Conservation (phyloP, 441 rosid genomes). For the Geranium incanum region DNA sequence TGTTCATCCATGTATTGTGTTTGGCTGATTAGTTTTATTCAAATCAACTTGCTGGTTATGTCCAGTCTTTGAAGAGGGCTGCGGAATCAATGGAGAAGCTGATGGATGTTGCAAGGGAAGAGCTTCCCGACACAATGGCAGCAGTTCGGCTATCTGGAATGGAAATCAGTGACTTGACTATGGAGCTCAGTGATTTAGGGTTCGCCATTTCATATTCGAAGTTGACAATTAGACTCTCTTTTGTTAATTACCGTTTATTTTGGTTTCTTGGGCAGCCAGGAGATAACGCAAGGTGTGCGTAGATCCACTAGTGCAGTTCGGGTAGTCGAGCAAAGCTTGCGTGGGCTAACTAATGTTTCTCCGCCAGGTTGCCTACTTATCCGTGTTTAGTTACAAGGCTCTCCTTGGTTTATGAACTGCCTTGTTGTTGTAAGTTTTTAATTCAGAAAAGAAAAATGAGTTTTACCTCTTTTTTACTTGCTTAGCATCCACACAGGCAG, state of each 20-base stretch:
- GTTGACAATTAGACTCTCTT: background rate
- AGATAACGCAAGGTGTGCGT: constrained; percentile 72
- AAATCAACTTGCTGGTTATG: background rate
- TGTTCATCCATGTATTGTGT: constrained; percentile 3
- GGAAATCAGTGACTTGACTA: constrained; percentile 87
- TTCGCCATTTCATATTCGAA: constrained; percentile 21
- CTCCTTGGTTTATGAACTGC: background rate
- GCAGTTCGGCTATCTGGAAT: constrained; percentile 76
- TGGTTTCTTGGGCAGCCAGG: constrained; percentile 42
- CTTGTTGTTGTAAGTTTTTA: background rate
- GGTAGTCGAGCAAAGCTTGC: constrained; percentile 73
- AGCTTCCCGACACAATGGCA: constrained; percentile 89
- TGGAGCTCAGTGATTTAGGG: constrained; percentile 90
- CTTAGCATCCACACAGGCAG: constrained; percentile 69
- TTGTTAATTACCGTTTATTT: background rate
- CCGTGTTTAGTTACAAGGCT: background rate
- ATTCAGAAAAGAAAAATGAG: constrained; percentile 13
- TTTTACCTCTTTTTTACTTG: constrained; percentile 52
- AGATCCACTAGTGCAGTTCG: constrained; percentile 72
- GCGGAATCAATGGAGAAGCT: constrained; percentile 80
- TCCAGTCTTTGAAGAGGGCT: constrained; percentile 70
- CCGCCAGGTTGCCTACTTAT: constrained; percentile 43
- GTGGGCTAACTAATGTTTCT: constrained; percentile 39
- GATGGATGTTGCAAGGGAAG: constrained; percentile 75
- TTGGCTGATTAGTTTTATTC: background rate